Evolutionary conservation across 176 grass and related monocot species (phyloP).

Genomic region (Aechmea fasciata): DNA sequence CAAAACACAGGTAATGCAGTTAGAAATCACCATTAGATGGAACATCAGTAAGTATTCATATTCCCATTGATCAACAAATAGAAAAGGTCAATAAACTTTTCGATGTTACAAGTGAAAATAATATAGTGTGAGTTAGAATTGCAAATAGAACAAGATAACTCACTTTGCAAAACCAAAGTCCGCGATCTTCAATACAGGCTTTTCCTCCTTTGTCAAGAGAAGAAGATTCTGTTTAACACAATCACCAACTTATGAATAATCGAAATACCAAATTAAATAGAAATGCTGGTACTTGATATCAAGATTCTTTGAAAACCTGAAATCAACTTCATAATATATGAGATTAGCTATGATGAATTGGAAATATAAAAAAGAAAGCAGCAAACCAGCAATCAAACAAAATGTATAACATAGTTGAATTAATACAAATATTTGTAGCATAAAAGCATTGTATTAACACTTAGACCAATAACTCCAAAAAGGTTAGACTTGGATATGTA

Average conservation of each 20-base stretch:
- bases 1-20: no score
- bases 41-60: no score
- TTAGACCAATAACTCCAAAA: background rate
- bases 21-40: no score
- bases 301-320: background rate
- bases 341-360: no score
- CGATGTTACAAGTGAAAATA: no score
- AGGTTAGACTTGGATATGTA: no score
- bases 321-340: background rate
- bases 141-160: constrained; percentile 20
- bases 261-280: background rate
- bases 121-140: no score
- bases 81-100: no score
- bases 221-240: constrained; percentile 77
- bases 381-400: no score
- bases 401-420: no score
- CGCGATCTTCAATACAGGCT: constrained; percentile 79
- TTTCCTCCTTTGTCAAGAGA: constrained; percentile 60
- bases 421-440: no score
- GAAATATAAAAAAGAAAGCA: background rate
- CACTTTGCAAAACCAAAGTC: constrained; percentile 99
- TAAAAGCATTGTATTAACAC: background rate
- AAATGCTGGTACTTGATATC: background rate
- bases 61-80: no score
- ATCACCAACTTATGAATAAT: constrained; percentile 25